Conservation (phyloP, 768 basidiomycete species). For the Chalciporus sphaerocephalus region DNA sequence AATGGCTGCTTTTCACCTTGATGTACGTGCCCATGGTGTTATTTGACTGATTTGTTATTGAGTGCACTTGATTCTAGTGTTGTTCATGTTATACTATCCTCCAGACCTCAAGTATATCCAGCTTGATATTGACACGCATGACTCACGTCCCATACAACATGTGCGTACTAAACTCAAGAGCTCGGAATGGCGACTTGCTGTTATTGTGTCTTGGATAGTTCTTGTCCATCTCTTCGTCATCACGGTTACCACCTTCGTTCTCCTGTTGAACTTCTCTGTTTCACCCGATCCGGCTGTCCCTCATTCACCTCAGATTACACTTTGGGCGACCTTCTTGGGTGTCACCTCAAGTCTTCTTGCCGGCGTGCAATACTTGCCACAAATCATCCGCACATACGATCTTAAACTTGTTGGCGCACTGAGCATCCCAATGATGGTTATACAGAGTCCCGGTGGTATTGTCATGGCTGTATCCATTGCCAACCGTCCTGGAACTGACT, state of each 20-base stretch:
- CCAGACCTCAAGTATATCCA: constrained; percentile 68
- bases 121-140: constrained; percentile 39
- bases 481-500: constrained; percentile 73
- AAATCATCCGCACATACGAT: constrained; percentile 74
- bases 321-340: constrained; percentile 87
- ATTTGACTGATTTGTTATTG: not conserved
- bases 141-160: constrained; percentile 38
- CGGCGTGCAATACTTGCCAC: constrained; percentile 83
- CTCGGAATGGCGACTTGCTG: constrained; percentile 73
- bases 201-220: constrained; percentile 69
- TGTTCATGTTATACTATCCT: constrained; percentile 93
- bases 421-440: constrained; percentile 92
- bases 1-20: constrained; percentile 80
- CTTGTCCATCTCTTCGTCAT: constrained; percentile 61
- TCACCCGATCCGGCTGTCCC: constrained; percentile 34
- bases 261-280: constrained; percentile 45
- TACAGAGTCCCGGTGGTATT: constrained; percentile 87
- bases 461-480: constrained; percentile 85
- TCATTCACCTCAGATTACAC: constrained; percentile 37
- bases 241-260: constrained; percentile 55
- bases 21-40: constrained; percentile 53
- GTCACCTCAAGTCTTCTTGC: constrained; percentile 75
- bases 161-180: constrained; percentile 50
- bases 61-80: constrained; percentile 57
- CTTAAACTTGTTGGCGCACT: constrained; percentile 84